Conservation (phyloP, 768 basidiomycete genomes). For the Boletus pseudo-olivaceus region DNA sequence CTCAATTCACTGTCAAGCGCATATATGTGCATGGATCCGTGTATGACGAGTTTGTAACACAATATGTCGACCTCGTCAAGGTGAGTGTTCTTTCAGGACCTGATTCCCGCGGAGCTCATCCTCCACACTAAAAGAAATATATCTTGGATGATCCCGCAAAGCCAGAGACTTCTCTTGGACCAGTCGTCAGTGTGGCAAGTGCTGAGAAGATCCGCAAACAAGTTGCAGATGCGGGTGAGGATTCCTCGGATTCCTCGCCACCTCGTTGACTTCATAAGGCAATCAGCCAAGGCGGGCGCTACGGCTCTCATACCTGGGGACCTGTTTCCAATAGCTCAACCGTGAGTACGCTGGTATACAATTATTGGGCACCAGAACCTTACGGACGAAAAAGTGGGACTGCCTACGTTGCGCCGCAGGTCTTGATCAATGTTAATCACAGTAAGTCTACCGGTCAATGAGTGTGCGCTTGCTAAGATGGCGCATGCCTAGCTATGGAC, state of each 20-base stretch:
- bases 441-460: conserved; percentile 43
- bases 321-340: conserved; percentile 62
- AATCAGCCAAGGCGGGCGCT: conserved; percentile 72
- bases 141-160: conserved; percentile 83
- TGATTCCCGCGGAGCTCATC: background rate
- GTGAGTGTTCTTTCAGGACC: conserved; percentile 28
- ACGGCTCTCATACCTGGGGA: conserved; percentile 67
- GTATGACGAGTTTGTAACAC: conserved; percentile 74
- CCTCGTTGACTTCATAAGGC: background rate
- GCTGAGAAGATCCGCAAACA: conserved; percentile 86
- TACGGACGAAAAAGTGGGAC: conserved; percentile 51
- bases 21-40: conserved; percentile 90
- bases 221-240: conserved; percentile 74
- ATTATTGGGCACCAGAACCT: background rate
- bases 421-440: conserved; percentile 86
- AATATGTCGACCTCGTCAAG: conserved; percentile 72
- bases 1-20: conserved; percentile 43
- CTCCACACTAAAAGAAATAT: conserved; percentile 50
- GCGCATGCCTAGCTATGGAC: conserved; percentile 64
- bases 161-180: conserved; percentile 77
- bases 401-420: conserved; percentile 87
- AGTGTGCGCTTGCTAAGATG: conserved; percentile 2
- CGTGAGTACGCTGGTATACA: conserved; percentile 41
- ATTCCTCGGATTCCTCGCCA: background rate
- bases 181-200: conserved; percentile 86